phyloP scores from a whole-genome alignment of 1,284 basidiomycete genomes.

The Ganoderma resinaceum region DNA sequence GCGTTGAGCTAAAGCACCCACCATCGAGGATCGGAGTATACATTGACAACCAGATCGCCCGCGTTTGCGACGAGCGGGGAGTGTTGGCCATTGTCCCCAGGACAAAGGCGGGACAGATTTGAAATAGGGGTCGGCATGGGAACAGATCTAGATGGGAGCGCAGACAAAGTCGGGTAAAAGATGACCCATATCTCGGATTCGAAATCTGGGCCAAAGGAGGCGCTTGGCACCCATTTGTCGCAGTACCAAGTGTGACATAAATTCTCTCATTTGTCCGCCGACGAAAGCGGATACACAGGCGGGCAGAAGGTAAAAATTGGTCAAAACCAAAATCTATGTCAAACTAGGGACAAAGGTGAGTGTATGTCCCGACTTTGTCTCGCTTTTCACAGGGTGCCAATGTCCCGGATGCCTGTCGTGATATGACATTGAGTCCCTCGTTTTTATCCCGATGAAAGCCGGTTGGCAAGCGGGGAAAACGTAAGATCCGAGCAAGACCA shows the following conservation, averaged over 20 bases:
- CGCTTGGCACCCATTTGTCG: neutral
- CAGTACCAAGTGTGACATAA: neutral
- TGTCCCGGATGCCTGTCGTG: neutral
- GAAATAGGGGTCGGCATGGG: neutral
- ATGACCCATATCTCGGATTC: neutral
- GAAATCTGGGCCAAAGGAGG: neutral
- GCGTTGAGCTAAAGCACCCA: too few relatives aligned
- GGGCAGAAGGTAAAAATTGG: neutral
- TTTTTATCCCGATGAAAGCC: too few relatives aligned
- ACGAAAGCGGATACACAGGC: neutral
- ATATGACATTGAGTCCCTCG: too few relatives aligned
- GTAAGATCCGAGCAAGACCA: too few relatives aligned
- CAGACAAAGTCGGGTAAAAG: neutral
- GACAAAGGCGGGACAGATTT: neutral
- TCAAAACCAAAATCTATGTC: neutral
- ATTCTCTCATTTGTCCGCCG: neutral
- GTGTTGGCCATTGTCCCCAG: too few relatives aligned
- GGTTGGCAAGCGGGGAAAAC: too few relatives aligned
- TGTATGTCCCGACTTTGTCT: too few relatives aligned
- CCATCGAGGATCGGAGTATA: too few relatives aligned
- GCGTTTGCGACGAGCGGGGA: too few relatives aligned
- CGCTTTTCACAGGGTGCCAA: neutral
- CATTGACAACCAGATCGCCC: too few relatives aligned
- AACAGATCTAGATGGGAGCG: neutral
- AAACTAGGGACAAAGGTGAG: neutral